Evolutionary conservation across 2,329 filamentous ascomycete genomes (phyloP).

Genomic region (Scedosporium minutisporum): DNA sequence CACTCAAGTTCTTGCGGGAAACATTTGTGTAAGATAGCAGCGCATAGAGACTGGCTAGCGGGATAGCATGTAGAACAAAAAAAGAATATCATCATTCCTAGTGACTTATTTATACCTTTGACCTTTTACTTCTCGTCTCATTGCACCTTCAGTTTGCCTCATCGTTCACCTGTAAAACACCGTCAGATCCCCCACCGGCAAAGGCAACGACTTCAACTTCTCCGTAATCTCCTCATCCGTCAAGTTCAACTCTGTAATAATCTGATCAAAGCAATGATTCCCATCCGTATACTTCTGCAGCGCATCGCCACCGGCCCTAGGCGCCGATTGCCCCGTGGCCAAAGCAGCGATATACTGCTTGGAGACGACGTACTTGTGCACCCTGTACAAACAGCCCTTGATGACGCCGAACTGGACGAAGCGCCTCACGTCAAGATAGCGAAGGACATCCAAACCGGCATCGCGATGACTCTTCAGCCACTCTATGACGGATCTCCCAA

Average conservation of each 20-base stretch:
- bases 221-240: constrained; percentile 62
- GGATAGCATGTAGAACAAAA: background rate
- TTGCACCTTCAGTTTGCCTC: background rate
- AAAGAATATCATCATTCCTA: background rate
- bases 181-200: constrained; percentile 41
- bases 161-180: constrained; percentile 39
- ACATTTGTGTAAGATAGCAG: background rate
- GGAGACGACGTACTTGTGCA: constrained; percentile 80
- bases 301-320: constrained; percentile 32
- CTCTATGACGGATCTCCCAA: constrained; percentile 74
- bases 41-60: background rate
- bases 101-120: too few species aligned
- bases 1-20: background rate
- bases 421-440: constrained; percentile 75
- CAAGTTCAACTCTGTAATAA: constrained; percentile 65
- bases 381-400: constrained; percentile 85
- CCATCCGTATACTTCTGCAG: constrained; percentile 65
- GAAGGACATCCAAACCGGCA: constrained; percentile 53
- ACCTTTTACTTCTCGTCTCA: background rate
- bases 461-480: constrained; percentile 73
- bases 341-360: constrained; percentile 50
- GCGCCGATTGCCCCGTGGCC: constrained; percentile 41
- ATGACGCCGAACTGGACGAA: constrained; percentile 94
- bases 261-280: constrained; percentile 69
- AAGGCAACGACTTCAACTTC: constrained; percentile 49